A percentile compares a stretch with the other conserved stretches of the same genome.
These are phyloP conservation scores for Curvularia hawaiiensis DNA, from an alignment of 2,329 filamentous ascomycete genomes.

Conservation along the genomic window DNA sequence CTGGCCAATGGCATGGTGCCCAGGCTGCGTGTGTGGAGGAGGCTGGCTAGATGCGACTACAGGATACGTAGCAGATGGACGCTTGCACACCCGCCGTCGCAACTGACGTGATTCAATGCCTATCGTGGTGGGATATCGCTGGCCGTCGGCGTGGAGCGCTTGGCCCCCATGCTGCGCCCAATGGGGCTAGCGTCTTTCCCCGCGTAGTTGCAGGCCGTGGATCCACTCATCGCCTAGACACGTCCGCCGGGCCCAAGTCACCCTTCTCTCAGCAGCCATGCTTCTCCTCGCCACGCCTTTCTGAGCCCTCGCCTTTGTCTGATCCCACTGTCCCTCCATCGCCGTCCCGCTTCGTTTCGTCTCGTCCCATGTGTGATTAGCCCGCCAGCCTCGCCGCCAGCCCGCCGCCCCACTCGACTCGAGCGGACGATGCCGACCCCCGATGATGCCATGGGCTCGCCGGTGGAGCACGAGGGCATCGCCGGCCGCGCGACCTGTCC, in stretches of 20 bases:
- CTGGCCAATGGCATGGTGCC: background rate
- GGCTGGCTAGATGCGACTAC: background rate
- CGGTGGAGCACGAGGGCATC: conserved; percentile 49
- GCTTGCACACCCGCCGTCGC: background rate
- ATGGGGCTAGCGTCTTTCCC: conserved; percentile 34
- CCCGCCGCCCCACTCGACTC: conserved; percentile 32
- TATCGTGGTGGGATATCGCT: background rate
- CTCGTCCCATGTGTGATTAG: conserved; percentile 28
- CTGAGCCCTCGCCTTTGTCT: conserved; percentile 14
- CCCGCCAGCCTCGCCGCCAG: conserved; percentile 23
- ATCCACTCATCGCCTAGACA: conserved; percentile 28
- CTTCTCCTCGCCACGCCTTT: conserved; percentile 18
- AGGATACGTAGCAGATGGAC: background rate
- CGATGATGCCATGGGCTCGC: conserved; percentile 50
- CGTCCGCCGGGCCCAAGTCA: conserved; percentile 23
- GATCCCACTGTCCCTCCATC: conserved; percentile 7
- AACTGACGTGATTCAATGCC: background rate
- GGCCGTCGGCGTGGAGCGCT: conserved; percentile 1
- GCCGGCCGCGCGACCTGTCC: conserved; percentile 56
- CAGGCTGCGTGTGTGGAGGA: background rate
- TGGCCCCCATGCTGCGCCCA: conserved; percentile 21
- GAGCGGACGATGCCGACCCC: conserved; percentile 56
- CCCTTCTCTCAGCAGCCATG: conserved; percentile 18
- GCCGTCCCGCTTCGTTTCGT: background rate
- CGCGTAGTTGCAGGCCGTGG: conserved; percentile 32